A percentile compares a stretch with the other conserved stretches of the same genome.
phyloP scores from a whole-genome alignment of 1,284 basidiomycete genomes.

The Sphagnurus paluster region DNA sequence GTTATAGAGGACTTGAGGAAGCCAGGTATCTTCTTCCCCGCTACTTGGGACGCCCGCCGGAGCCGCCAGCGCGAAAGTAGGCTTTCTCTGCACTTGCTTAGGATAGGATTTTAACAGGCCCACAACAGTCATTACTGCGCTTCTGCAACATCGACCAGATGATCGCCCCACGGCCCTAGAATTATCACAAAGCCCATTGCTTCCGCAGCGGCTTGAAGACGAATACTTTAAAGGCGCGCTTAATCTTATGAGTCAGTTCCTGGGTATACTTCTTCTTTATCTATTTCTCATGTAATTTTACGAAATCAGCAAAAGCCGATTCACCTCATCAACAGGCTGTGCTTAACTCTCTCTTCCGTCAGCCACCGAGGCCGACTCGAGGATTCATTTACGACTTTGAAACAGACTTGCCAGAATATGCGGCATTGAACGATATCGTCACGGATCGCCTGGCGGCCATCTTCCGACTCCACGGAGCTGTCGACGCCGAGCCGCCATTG shows the following conservation, averaged over 20 bases:
- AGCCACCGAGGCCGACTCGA: conserved; percentile 64
- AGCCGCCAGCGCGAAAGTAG: conserved; percentile 67
- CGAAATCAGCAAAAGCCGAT: conserved; percentile 60
- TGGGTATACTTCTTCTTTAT: background rate
- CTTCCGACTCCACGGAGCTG: conserved; percentile 88
- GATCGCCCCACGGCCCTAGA: conserved; percentile 84
- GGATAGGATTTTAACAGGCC: background rate
- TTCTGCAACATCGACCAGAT: conserved; percentile 85
- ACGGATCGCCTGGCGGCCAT: conserved; percentile 75
- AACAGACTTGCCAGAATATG: conserved; percentile 69
- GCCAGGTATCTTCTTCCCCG: conserved; percentile 74
- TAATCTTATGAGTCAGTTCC: conserved; percentile 66
- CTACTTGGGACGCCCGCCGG: conserved; percentile 68
- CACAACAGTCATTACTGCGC: conserved; percentile 69
- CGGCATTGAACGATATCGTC: conserved; percentile 75
- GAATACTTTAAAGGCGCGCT: conserved; percentile 84
- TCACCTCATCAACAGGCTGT: conserved; percentile 74
- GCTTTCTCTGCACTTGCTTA: conserved; percentile 23
- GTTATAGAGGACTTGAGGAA: conserved; percentile 81
- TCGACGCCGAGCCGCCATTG: conserved; percentile 83
- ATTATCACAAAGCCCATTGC: conserved; percentile 76
- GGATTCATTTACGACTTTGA: conserved; percentile 82
- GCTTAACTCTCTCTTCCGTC: conserved; percentile 70
- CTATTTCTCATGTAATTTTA: background rate
- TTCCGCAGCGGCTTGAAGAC: conserved; percentile 78